Conservation (phyloP, 2,329 filamentous ascomycete genomes). For the Lasiodiplodia sp. region DNA sequence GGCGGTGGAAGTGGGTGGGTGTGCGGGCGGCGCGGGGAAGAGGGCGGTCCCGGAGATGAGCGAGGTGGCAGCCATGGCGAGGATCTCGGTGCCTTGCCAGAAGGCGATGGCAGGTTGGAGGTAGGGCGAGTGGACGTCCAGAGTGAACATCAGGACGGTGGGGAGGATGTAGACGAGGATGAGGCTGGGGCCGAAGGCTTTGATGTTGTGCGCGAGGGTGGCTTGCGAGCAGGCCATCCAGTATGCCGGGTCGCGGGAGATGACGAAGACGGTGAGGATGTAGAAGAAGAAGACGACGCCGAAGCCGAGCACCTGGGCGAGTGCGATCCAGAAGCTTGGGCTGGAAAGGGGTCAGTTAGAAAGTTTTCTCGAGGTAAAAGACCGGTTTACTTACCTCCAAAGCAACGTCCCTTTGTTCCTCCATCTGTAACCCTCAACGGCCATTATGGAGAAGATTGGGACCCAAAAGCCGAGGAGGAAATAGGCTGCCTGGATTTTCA, state of each 20-base stretch:
- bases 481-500: neutral
- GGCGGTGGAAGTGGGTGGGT: neutral
- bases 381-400: neutral
- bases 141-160: slow-evolving; percentile 36
- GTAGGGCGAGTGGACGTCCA: slow-evolving; percentile 29
- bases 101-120: slow-evolving; percentile 35
- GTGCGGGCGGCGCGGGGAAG: neutral
- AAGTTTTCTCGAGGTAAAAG: too few species aligned
- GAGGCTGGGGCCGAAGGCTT: slow-evolving; percentile 35
- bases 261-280: slow-evolving; percentile 34
- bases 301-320: slow-evolving; percentile 16
- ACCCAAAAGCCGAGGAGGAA: neutral
- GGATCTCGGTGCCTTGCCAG: slow-evolving; percentile 32
- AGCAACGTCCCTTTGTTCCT: neutral
- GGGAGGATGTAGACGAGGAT: slow-evolving; percentile 38
- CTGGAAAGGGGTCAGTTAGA: neutral
- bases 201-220: slow-evolving; percentile 32
- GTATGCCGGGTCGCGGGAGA: slow-evolving; percentile 30
- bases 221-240: slow-evolving; percentile 29
- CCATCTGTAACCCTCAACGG: slow-evolving; percentile 2
- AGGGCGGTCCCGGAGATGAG: neutral
- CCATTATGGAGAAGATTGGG: neutral
- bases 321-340: slow-evolving; percentile 9
- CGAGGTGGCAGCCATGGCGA: neutral
- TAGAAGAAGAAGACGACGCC: slow-evolving; percentile 36